Percentiles rank a stretch among this genome's conserved stretches.
Evolutionary conservation across 2,329 filamentous ascomycete species (phyloP).

Genomic region (Aspergillus novofumigatus): DNA sequence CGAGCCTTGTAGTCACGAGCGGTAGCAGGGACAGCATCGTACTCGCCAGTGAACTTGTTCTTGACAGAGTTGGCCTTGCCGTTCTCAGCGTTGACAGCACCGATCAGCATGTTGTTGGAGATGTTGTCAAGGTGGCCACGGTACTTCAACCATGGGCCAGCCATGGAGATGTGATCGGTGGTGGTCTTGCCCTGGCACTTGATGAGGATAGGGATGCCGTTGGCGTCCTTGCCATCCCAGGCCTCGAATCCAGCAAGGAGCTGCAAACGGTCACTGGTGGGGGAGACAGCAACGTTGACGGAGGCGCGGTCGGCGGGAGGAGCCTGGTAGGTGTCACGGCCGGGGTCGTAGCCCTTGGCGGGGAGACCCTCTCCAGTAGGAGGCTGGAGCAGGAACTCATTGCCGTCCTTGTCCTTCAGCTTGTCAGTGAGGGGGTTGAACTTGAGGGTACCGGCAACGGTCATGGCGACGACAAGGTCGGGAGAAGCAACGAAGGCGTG

Average conservation of each 20-base stretch:
- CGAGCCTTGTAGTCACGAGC: conserved; percentile 98
- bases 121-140: conserved; percentile 99
- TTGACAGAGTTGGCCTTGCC: conserved; percentile 96
- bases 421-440: conserved; percentile 95
- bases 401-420: conserved; percentile 91
- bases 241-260: conserved; percentile 77
- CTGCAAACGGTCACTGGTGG: conserved; percentile 90
- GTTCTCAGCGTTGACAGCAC: conserved; percentile 93
- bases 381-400: conserved; percentile 82
- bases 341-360: conserved; percentile 77
- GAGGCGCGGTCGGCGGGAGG: conserved; percentile 73
- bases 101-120: conserved; percentile 99
- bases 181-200: conserved; percentile 96
- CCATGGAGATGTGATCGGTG: conserved; percentile 96
- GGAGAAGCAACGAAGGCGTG: conserved; percentile 92
- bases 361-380: conserved; percentile 82
- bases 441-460: conserved; percentile 75
- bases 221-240: conserved; percentile 90
- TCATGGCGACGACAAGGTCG: conserved; percentile 82
- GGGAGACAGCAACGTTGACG: conserved; percentile 77
- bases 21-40: conserved; percentile 83
- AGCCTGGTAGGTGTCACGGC: conserved; percentile 91
- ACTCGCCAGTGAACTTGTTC: conserved; percentile 81
- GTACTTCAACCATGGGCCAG: conserved; percentile 96
- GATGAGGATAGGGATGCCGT: conserved; percentile 84